Evolutionary conservation across 2,329 filamentous ascomycete genomes (phyloP).

Genomic region (Cercospora janseana): DNA sequence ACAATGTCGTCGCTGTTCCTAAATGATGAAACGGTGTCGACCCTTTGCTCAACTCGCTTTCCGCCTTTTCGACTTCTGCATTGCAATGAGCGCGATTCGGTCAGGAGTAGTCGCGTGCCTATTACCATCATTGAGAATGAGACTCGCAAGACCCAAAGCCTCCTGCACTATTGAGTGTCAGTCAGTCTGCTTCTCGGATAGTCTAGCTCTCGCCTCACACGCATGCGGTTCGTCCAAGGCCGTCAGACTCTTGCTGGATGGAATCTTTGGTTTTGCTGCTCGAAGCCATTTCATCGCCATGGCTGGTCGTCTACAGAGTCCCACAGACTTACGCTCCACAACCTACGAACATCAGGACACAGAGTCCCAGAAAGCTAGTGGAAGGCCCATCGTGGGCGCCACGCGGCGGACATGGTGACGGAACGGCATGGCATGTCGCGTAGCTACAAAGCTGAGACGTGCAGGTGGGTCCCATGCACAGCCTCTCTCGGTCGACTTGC

Average conservation of each 20-base stretch:
- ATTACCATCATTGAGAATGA: constrained; percentile 44
- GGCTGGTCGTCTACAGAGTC: background rate
- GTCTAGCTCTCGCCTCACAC: constrained; percentile 50
- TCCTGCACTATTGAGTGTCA: constrained; percentile 42
- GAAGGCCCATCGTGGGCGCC: background rate
- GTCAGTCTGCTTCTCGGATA: background rate
- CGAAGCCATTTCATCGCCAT: constrained; percentile 40
- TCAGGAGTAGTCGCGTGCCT: constrained; percentile 3
- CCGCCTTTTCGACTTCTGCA: constrained; percentile 75
- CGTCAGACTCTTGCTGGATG: constrained; percentile 56
- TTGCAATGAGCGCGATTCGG: constrained; percentile 28
- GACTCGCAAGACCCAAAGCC: constrained; percentile 40
- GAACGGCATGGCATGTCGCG: constrained; percentile 5
- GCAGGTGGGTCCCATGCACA: constrained; percentile 2
- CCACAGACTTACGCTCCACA: background rate
- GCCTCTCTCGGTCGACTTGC: background rate
- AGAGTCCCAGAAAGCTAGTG: background rate
- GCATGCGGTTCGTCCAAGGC: constrained; percentile 58
- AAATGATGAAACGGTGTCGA: constrained; percentile 86
- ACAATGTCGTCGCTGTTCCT: constrained; percentile 75
- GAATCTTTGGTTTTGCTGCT: constrained; percentile 33
- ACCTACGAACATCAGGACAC: background rate
- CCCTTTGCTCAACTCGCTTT: constrained; percentile 67
- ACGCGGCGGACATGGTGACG: constrained; percentile 3
- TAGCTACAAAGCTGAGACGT: background rate